phyloP scores from a whole-genome alignment of 257 asterid species.

The Ajuga chamaepitys region DNA sequence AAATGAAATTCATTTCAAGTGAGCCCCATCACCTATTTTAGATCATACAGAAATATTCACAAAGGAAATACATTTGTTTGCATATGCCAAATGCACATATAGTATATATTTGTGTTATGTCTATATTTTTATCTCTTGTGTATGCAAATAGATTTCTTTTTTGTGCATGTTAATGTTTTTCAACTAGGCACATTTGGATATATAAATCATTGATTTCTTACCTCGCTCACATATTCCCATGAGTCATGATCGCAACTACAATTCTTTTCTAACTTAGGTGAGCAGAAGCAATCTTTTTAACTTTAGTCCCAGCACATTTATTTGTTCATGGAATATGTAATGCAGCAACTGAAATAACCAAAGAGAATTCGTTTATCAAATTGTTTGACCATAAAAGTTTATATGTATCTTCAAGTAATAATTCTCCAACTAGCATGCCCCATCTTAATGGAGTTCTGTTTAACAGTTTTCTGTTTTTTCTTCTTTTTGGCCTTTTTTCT shows the following conservation, averaged over 20 bases:
- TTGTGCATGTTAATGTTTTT: no score
- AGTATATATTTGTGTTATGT: background rate
- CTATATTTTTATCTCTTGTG: background rate
- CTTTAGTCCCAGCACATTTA: no score
- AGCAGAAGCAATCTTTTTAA: no score
- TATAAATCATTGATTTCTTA: background rate
- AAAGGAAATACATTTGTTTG: background rate
- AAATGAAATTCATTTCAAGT: background rate
- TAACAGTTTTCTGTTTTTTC: no score
- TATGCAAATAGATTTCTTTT: background rate
- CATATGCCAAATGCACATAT: background rate
- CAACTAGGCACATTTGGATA: no score
- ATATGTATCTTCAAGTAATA: background rate
- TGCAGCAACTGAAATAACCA: background rate
- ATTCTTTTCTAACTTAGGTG: background rate
- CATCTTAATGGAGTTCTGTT: background rate
- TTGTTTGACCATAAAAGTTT: background rate
- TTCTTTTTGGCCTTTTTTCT: background rate
- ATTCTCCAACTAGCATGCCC: background rate
- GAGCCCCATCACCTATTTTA: background rate
- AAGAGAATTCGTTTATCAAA: background rate
- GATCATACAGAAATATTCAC: no score
- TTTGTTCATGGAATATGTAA: background rate
- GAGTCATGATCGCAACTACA: background rate
- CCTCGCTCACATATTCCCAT: background rate